Conservation (phyloP, 805 yeast genomes). For the Metschnikowia henanensis region DNA sequence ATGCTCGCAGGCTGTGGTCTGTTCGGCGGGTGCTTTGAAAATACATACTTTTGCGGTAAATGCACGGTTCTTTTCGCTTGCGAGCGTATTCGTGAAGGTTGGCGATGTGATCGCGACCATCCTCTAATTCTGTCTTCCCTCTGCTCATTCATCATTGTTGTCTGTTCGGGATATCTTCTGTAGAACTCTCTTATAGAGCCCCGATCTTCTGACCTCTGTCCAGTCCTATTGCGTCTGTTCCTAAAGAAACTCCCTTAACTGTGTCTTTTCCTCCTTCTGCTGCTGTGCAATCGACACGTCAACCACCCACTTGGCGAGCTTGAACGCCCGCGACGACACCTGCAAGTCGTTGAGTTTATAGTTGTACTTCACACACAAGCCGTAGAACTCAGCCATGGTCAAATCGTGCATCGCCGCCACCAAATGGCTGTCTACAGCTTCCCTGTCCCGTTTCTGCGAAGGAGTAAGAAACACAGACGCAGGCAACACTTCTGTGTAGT, state of each 20-base stretch:
- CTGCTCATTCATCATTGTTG: no score
- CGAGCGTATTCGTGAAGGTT: no score
- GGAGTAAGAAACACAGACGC: constrained; percentile 48
- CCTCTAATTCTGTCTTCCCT: no score
- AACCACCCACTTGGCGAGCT: constrained; percentile 70
- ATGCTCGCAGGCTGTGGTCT: not conserved
- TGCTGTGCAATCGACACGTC: constrained; percentile 60
- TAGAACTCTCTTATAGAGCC: no score
- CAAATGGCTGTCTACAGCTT: constrained; percentile 33
- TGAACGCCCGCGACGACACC: constrained; percentile 60
- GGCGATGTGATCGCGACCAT: no score
- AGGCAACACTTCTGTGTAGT: constrained; percentile 39
- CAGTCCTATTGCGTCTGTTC: no score
- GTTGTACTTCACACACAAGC: constrained; percentile 63
- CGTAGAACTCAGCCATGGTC: constrained; percentile 62
- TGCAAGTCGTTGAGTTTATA: constrained; percentile 63
- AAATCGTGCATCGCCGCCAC: constrained; percentile 61
- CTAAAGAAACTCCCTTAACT: constrained; percentile 8
- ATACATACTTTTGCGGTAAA: not conserved
- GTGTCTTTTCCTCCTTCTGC: constrained; percentile 24
- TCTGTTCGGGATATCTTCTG: no score
- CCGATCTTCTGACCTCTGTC: no score
- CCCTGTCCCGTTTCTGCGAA: constrained; percentile 17
- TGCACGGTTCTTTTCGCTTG: no score
- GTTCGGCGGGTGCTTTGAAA: not conserved